Base-by-base conservation (phyloP, 2,329 filamentous ascomycete genomes). In the Exserohilum rostratum region DNA sequence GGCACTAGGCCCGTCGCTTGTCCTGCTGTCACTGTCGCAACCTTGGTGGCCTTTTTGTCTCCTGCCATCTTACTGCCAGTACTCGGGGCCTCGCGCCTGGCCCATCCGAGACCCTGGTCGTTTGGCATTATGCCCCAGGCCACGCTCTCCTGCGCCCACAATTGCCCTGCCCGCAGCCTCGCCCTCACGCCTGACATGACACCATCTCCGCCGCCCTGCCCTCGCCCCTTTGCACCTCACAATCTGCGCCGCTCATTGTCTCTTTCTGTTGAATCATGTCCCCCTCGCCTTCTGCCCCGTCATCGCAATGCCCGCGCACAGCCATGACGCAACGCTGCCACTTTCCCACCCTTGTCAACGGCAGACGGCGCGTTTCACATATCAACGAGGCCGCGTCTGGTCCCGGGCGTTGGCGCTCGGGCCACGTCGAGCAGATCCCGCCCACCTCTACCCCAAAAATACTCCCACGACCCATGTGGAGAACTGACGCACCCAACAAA, bases 111-210 rank as follows among this genome's bases (percentile, higher is more conserved):
- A 72, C 69, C 58, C 33, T 60, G 53, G 54, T 61, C 47, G 70
- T 72, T 69, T 73, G 64, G 67, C 61, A 61, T 68, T 45, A 46
- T 57, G 57, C 55, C 64, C 58, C 47, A 57, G 56, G 61, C 54
- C 55, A 45, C 12, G 20, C 45, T 39, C 30, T 30, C 38, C 31
- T 46, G 43, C 31, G 35, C 31, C 39, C 30, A 25, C 50, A n/a
- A 37, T 17, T 18, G 5, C 13, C 7, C 25, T n/a, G 25, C 22
- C 25, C 25, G 17, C 11, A 30, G 30, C 42, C 35, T 42, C 22
- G n/a, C 22, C n/a, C 2, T 45, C 22, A 15, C 30, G 15, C 25
- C 6, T 6, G 4, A 25, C 29, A 34, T 22, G 30, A 39, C 39
- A 22, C 5, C 10, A 17, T n/a, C 20, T 33, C 22, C 35, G 31